Evolutionary conservation across 2,329 filamentous ascomycete genomes (phyloP).

Genomic region (Paracoccidioides lutzii): DNA sequence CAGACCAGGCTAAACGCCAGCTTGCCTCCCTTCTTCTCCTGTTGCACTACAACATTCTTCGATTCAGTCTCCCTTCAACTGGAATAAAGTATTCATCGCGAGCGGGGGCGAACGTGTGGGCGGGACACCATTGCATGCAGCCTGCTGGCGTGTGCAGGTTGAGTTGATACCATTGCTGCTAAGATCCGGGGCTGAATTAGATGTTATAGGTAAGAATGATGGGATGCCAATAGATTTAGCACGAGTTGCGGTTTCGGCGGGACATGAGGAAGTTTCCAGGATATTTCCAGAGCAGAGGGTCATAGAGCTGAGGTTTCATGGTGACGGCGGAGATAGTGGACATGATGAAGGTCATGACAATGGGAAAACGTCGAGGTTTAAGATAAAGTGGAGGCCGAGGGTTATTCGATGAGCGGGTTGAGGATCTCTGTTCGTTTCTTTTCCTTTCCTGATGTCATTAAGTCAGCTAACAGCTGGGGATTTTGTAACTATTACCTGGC

Average conservation of each 20-base stretch:
- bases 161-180: not conserved
- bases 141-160: not conserved
- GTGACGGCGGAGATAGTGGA: not conserved
- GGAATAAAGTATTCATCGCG: too few species aligned
- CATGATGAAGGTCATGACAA: not conserved
- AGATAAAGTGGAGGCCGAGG: not conserved
- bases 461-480: too few species aligned
- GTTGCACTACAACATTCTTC: too few species aligned
- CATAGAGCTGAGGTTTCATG: not conserved
- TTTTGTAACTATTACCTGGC: too few species aligned
- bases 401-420: not conserved
- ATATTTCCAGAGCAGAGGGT: not conserved
- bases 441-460: too few species aligned
- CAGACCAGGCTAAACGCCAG: too few species aligned
- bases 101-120: not conserved
- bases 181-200: not conserved
- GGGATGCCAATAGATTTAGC: not conserved
- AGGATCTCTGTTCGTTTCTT: not conserved
- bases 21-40: too few species aligned
- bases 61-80: too few species aligned
- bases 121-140: conserved; percentile 1
- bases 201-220: not conserved
- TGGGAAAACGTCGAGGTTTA: not conserved
- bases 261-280: not conserved
- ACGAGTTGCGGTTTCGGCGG: not conserved